These are phyloP conservation scores for Termitomyces sp. DNA, from an alignment of 768 basidiomycete species.

Conservation along the genomic window DNA sequence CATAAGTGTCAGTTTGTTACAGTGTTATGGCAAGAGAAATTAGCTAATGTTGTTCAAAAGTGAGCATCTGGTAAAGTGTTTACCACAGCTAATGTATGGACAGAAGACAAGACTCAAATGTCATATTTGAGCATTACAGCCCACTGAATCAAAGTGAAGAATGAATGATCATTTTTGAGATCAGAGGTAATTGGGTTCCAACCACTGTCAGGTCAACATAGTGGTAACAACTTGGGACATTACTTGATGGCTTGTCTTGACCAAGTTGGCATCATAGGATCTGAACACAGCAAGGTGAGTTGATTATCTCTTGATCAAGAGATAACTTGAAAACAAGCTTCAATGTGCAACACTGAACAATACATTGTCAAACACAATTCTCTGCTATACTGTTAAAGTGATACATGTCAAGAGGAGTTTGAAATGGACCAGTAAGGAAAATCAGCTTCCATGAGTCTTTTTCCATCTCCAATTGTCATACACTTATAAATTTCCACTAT, in stretches of 20 bases:
- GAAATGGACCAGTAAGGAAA: slow-evolving; percentile 13
- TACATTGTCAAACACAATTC: slow-evolving; percentile 9
- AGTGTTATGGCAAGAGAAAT: too few species aligned
- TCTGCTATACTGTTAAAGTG: slow-evolving; percentile 13
- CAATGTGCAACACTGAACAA: slow-evolving; percentile 21
- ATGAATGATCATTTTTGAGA: slow-evolving; percentile 17
- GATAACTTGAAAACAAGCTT: slow-evolving; percentile 18
- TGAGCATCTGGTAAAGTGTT: slow-evolving; percentile 15
- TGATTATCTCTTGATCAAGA: neutral
- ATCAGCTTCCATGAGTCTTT: slow-evolving; percentile 18
- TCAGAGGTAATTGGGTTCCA: slow-evolving; percentile 19
- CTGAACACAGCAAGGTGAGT: slow-evolving; percentile 19
- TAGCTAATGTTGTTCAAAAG: too few species aligned
- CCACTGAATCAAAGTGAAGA: slow-evolving; percentile 17
- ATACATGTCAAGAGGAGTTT: slow-evolving; percentile 8
- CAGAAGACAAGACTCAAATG: slow-evolving; percentile 15
- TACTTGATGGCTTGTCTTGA: slow-evolving; percentile 22
- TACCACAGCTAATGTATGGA: slow-evolving; percentile 17
- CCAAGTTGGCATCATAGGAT: slow-evolving; percentile 17
- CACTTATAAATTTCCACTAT: neutral
- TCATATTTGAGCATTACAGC: slow-evolving; percentile 19
- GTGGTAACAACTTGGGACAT: slow-evolving; percentile 19
- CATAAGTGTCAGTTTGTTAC: slow-evolving; percentile 12
- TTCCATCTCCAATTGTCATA: too few species aligned
- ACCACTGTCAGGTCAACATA: slow-evolving; percentile 18